Conservation (phyloP, 2,329 filamentous ascomycete species). For the Trichoderma guizhouense region DNA sequence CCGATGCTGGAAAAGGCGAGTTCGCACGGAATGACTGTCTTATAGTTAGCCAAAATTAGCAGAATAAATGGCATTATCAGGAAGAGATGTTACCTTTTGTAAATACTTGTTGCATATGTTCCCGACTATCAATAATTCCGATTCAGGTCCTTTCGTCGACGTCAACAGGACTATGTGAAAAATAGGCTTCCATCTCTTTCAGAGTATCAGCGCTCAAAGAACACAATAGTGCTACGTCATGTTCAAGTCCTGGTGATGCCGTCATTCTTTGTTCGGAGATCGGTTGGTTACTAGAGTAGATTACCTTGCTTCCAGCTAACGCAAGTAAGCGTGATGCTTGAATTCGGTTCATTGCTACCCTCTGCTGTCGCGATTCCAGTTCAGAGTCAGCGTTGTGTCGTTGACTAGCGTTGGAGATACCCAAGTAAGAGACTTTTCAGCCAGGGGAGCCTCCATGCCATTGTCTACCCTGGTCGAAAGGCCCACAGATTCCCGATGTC, state of each 20-base stretch:
- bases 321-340: not conserved
- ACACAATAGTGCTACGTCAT: not conserved
- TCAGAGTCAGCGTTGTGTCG: not conserved
- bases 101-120: not conserved
- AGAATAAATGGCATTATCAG: not conserved
- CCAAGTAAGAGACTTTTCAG: not conserved
- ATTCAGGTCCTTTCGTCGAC: not conserved
- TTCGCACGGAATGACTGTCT: not conserved
- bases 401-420: not conserved
- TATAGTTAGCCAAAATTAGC: not conserved
- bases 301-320: not conserved
- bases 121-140: not conserved
- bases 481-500: not conserved
- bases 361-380: not conserved
- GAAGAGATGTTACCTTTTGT: not conserved
- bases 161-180: not conserved
- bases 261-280: not conserved
- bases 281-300: not conserved
- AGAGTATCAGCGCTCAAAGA: not conserved
- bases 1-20: too few relatives aligned
- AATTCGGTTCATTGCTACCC: not conserved
- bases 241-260: not conserved
- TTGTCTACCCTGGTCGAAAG: not conserved
- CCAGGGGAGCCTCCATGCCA: not conserved
- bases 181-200: not conserved